Conservation (phyloP, 257 asterid genomes). For the Echium plantagineum region DNA sequence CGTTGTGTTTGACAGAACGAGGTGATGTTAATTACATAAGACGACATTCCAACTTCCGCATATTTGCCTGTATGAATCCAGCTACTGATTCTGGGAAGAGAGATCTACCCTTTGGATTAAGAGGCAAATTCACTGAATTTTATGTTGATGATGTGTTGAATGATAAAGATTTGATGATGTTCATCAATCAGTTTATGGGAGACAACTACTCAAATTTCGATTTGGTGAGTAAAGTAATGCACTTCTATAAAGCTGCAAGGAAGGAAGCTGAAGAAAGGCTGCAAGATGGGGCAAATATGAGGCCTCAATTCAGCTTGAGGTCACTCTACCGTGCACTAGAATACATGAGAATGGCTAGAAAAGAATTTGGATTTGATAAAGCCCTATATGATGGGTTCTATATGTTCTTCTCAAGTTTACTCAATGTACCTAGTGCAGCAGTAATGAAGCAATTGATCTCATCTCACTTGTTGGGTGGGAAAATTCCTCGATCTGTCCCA, state of each 20-base stretch:
- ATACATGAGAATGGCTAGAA: slow-evolving; percentile 47
- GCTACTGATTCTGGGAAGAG: slow-evolving; percentile 99
- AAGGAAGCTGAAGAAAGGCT: slow-evolving; percentile 61
- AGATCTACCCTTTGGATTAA: slow-evolving; percentile 60
- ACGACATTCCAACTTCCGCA: slow-evolving; percentile 65
- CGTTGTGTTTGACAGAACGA: slow-evolving; percentile 83
- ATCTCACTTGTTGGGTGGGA: slow-evolving; percentile 39
- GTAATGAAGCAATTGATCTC: slow-evolving; percentile 46
- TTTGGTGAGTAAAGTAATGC: slow-evolving; percentile 35
- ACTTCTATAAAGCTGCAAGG: slow-evolving; percentile 72
- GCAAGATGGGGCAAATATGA: slow-evolving; percentile 99
- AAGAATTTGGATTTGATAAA: slow-evolving; percentile 34
- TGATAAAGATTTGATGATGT: slow-evolving; percentile 71
- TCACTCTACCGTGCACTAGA: slow-evolving; percentile 86
- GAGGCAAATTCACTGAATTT: slow-evolving; percentile 87
- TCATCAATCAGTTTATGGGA: slow-evolving; percentile 45
- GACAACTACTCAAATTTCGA: slow-evolving; percentile 31
- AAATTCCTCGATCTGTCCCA: slow-evolving; percentile 28
- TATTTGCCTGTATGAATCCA: slow-evolving; percentile 98
- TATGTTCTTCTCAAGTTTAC: slow-evolving; percentile 66
- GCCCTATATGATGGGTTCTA: slow-evolving; percentile 85
- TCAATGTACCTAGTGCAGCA: slow-evolving; percentile 66
- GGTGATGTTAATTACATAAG: slow-evolving; percentile 67
- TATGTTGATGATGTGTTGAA: slow-evolving; percentile 81
- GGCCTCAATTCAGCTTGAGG: slow-evolving; percentile 91